Evolutionary conservation across 805 yeast genomes (phyloP).

Genomic region (Peterozyma xylosa): DNA sequence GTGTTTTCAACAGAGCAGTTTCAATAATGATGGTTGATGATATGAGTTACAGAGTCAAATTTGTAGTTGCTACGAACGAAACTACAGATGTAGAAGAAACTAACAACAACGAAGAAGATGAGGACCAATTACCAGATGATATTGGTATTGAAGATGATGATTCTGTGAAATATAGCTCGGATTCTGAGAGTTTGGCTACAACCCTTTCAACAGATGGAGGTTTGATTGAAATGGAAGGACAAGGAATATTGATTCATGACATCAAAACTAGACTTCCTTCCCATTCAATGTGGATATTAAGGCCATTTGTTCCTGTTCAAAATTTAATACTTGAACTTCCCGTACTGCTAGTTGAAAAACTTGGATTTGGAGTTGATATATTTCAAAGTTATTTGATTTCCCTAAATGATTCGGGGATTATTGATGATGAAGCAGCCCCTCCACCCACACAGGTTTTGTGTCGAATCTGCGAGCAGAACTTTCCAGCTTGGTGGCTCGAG

Average conservation of each 20-base stretch:
- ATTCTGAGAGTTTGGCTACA: slow-evolving; percentile 21
- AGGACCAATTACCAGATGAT: slow-evolving; percentile 4
- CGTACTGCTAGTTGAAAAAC: slow-evolving; percentile 52
- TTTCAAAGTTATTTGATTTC: slow-evolving; percentile 66
- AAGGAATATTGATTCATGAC: slow-evolving; percentile 79
- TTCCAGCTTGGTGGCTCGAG: slow-evolving; percentile 97
- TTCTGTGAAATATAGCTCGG: slow-evolving; percentile 8
- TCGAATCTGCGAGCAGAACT: slow-evolving; percentile 81
- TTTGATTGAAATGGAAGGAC: slow-evolving; percentile 78
- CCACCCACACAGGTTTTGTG: slow-evolving; percentile 81
- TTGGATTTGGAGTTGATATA: slow-evolving; percentile 87
- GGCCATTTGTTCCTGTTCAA: slow-evolving; percentile 63
- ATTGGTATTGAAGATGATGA: neutral
- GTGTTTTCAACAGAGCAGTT: slow-evolving; percentile 64
- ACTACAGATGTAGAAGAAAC: neutral
- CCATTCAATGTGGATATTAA: slow-evolving; percentile 90
- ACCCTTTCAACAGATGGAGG: slow-evolving; percentile 50
- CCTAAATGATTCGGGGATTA: slow-evolving; percentile 55
- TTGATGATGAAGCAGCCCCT: slow-evolving; percentile 61
- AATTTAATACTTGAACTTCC: slow-evolving; percentile 65
- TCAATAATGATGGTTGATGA: slow-evolving; percentile 67
- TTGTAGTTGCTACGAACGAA: slow-evolving; percentile 44
- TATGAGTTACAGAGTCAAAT: slow-evolving; percentile 70
- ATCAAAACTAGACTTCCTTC: slow-evolving; percentile 47
- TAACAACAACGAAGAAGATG: slow-evolving; percentile 12